phyloP scores from a whole-genome alignment of 2,329 filamentous ascomycete species.

The Alternaria novae-zelandiae region DNA sequence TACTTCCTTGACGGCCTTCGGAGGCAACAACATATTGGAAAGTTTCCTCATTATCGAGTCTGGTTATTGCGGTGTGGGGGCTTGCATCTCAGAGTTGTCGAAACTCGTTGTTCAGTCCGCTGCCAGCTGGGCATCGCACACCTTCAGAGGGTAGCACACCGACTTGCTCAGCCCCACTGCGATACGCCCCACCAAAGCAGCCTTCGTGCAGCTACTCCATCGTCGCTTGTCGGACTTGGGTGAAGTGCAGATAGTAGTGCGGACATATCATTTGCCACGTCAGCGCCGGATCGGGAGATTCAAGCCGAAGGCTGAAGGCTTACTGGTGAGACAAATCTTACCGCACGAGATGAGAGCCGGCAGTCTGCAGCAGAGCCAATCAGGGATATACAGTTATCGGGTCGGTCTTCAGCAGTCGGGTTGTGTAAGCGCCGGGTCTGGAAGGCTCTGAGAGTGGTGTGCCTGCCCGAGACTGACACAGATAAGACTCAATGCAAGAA shows the following conservation, averaged over 20 bases:
- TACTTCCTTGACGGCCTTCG: not conserved
- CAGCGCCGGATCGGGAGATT: not conserved
- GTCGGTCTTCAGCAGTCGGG: not conserved
- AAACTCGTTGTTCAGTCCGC: not conserved
- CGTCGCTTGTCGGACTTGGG: not conserved
- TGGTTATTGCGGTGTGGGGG: not conserved
- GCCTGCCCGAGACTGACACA: not conserved
- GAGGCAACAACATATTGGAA: not conserved
- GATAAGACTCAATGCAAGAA: not conserved
- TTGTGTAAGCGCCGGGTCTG: not conserved
- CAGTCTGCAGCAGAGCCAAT: not conserved
- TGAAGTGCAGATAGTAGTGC: not conserved
- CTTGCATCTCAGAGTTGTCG: not conserved
- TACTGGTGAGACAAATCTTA: no score
- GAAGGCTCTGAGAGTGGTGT: not conserved
- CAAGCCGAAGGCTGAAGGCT: not conserved
- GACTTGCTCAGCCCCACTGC: not conserved
- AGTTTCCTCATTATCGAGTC: not conserved
- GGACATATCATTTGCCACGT: rapidly evolving
- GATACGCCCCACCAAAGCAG: not conserved
- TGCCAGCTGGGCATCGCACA: not conserved
- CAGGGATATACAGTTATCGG: not conserved
- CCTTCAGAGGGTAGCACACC: not conserved
- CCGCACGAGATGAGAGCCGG: not conserved
- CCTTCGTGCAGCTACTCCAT: not conserved